Evolutionary conservation across 2,329 filamentous ascomycete genomes (phyloP).

Genomic region (Chaetomiaceae sp.): DNA sequence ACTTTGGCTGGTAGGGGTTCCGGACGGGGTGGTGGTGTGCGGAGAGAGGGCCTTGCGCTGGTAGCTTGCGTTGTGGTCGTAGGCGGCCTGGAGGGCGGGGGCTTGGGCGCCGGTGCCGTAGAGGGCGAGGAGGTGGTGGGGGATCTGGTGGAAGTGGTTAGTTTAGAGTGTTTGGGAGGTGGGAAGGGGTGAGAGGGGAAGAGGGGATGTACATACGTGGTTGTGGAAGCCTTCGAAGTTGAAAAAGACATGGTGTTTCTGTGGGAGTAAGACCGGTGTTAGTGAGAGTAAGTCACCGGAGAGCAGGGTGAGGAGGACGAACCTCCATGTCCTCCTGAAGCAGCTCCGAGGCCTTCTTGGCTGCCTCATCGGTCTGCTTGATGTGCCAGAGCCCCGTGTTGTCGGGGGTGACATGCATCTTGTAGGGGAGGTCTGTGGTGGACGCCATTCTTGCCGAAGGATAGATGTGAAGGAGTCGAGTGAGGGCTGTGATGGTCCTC

Average conservation of each 20-base stretch:
- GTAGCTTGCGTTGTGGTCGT: slow-evolving; percentile 60
- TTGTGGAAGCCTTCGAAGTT: slow-evolving; percentile 74
- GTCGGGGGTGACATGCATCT: slow-evolving; percentile 43
- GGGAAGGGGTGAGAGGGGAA: neutral
- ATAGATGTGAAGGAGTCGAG: neutral
- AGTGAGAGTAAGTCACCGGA: neutral
- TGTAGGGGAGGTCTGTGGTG: slow-evolving; percentile 44
- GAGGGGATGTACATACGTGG: slow-evolving; percentile 55
- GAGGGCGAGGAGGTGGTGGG: slow-evolving; percentile 70
- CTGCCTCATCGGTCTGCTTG: slow-evolving; percentile 53
- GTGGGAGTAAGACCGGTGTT: neutral
- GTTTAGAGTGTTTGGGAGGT: neutral
- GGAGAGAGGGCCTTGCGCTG: slow-evolving; percentile 53
- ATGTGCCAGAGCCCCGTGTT: slow-evolving; percentile 48
- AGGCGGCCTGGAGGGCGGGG: slow-evolving; percentile 57
- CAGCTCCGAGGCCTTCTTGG: slow-evolving; percentile 59
- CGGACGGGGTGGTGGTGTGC: slow-evolving; percentile 49
- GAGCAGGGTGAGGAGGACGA: slow-evolving; percentile 5
- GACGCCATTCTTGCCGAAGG: slow-evolving; percentile 7
- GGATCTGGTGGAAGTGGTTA: slow-evolving; percentile 43
- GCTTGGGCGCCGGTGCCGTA: slow-evolving; percentile 69
- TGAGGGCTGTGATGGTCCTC: neutral
- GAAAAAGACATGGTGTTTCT: slow-evolving; percentile 74
- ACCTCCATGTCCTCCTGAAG: slow-evolving; percentile 71
- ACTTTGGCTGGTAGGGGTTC: slow-evolving; percentile 33